Evolutionary conservation across 148 eudicot species (phyloP).

Genomic region (Chenopodium formosanum): DNA sequence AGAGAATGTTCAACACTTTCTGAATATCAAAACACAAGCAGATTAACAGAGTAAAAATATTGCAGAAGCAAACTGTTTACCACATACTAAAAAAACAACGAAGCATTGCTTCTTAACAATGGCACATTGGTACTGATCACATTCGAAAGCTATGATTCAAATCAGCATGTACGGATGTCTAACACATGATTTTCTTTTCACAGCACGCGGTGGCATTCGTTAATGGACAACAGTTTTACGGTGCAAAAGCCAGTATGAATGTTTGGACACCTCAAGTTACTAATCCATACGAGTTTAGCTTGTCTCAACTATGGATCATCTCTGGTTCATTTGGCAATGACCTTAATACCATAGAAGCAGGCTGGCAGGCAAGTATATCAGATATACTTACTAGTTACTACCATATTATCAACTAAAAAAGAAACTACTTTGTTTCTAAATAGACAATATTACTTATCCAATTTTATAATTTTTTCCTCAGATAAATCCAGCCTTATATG

Average conservation of each 20-base stretch:
- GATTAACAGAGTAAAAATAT: background rate
- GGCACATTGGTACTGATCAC: background rate
- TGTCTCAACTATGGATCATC: constrained; percentile 92
- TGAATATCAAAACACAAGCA: background rate
- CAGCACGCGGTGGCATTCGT: constrained; percentile 97
- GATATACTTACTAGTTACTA: background rate
- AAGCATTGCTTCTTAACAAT: too few species aligned
- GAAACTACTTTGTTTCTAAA: background rate
- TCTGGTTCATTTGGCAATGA: constrained; percentile 92
- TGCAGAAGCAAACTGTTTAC: background rate
- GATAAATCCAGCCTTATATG: constrained; percentile 91
- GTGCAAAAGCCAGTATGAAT: constrained; percentile 92
- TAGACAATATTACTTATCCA: background rate
- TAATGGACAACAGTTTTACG: constrained; percentile 82
- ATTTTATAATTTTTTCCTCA: constrained; percentile 28
- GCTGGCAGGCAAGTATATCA: constrained; percentile 84
- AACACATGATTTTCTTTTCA: background rate
- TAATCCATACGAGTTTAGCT: constrained; percentile 78
- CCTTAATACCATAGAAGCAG: constrained; percentile 97
- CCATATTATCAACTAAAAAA: background rate
- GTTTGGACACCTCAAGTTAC: constrained; percentile 91
- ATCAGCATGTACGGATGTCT: background rate
- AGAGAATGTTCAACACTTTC: constrained; percentile 16
- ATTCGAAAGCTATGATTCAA: background rate
- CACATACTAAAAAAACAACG: too few species aligned